Base-by-base conservation (phyloP, 2,329 filamentous ascomycete species). In the Penicillium capsulatum region DNA sequence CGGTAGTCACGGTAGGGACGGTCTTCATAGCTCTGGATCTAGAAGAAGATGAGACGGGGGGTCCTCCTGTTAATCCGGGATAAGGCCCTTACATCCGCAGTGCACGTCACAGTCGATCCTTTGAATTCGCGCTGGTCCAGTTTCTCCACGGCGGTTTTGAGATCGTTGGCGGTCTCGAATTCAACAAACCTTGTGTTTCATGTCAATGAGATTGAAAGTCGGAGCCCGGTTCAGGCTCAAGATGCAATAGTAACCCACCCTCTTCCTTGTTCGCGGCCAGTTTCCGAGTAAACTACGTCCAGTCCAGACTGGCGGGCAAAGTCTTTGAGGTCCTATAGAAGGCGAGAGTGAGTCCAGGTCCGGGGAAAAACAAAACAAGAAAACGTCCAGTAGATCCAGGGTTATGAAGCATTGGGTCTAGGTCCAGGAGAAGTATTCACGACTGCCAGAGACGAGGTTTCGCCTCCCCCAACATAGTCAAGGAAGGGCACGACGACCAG, bases 211-310 rank as follows among this genome's bases (percentile, higher is more conserved):
- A 31, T 19, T 28, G 15, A 31, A 36, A 27, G 22, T 26, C 22
- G 17, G 38, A 54, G 38, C 29, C 24, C 17, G 32, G 32, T 55
- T 37, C 55, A 52, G 45, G 40, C 33, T 32, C 16, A 44, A 33
- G 17, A 32, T 29, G 20, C n/a, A 4, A 28, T 28, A 28, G 26
- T 28, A 45, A 75, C 84, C 70, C 70, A 95, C 89, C 91, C 91
- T 79, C 86, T 87, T 53, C 89, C 88, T 65, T 94, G 85, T 64
- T 94, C 90, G 60, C 91, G 89, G 58, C 83, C 84, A 45, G 94
- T 94, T 72, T 98, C 92, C 52, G 90, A 96, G 68, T 95, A 98
- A 60, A 98, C 92, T 53, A 98, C 92, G 67, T 97, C 92, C 68
- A 95, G 80, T 69, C 89, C 89, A 67, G 91, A 94, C 69, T 94